Conservation (phyloP, 1,139 yeast genomes). For the Magnusiomyces sp. region DNA sequence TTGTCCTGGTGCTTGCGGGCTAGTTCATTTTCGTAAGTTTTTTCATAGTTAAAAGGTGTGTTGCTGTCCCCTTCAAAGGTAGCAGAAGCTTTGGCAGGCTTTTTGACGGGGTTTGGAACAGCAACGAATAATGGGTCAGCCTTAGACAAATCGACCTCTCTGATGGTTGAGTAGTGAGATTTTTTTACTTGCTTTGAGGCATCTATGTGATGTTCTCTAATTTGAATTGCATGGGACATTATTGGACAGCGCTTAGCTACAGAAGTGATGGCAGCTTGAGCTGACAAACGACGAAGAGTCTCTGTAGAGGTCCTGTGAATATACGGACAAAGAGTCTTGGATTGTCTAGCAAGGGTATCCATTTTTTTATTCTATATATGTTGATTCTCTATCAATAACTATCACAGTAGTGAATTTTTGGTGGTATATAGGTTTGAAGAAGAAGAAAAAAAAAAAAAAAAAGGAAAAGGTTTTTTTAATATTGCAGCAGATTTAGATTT, state of each 20-base stretch:
- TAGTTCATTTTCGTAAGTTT: constrained; percentile 54
- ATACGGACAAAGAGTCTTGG: constrained; percentile 79
- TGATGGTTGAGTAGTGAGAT: constrained; percentile 16
- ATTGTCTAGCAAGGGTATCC: constrained; percentile 76
- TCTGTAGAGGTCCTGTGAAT: constrained; percentile 57
- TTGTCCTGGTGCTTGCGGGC: constrained; percentile 73
- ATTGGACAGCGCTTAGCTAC: constrained; percentile 80
- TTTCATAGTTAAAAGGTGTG: constrained; percentile 54
- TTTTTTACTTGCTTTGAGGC: constrained; percentile 29
- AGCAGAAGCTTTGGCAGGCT: constrained; percentile 13
- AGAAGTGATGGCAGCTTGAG: constrained; percentile 35
- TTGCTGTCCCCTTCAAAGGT: constrained; percentile 30
- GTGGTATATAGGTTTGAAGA: too few species aligned
- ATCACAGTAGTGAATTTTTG: background rate
- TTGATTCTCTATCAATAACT: background rate
- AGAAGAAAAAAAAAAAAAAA: background rate
- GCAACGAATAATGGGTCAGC: constrained; percentile 16
- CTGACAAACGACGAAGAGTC: constrained; percentile 36
- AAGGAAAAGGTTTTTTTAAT: background rate
- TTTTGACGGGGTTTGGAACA: constrained; percentile 9
- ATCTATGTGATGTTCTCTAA: constrained; percentile 30
- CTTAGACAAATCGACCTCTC: constrained; percentile 9
- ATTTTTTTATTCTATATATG: too few species aligned
- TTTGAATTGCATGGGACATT: constrained; percentile 67
- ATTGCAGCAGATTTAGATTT: background rate